Conservation (phyloP, 345 rosid genomes). For the Rhizophora apiculata region DNA sequence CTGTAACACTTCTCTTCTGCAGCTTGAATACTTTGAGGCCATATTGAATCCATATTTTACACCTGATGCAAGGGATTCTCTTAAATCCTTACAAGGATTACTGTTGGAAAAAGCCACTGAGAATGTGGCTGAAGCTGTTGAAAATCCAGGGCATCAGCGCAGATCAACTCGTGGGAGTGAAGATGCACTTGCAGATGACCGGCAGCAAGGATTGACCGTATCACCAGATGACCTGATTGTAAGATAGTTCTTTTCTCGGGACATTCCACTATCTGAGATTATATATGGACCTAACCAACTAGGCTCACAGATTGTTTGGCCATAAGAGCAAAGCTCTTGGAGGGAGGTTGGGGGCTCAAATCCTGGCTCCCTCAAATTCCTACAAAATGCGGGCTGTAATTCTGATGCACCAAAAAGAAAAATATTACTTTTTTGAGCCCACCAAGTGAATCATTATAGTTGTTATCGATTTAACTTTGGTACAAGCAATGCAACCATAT, state of each 20-base stretch:
- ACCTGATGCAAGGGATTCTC: conserved; percentile 70
- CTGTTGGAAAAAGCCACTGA: conserved; percentile 87
- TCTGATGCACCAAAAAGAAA: background rate
- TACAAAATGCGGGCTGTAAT: background rate
- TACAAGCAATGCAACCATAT: background rate
- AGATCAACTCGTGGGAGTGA: conserved; percentile 94
- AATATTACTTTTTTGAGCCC: background rate
- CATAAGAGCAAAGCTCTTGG: too few relatives aligned
- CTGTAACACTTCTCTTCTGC: conserved; percentile 30
- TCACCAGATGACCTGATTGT: conserved; percentile 95
- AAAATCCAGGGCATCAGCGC: conserved; percentile 68
- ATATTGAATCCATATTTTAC: conserved; percentile 77
- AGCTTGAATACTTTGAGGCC: conserved; percentile 95
- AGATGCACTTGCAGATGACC: conserved; percentile 78
- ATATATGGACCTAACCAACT: background rate
- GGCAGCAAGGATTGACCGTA: conserved; percentile 59
- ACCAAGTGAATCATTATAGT: background rate
- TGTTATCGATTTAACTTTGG: too few relatives aligned
- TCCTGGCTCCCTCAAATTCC: background rate
- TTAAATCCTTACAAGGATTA: conserved; percentile 79
- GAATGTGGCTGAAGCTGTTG: conserved; percentile 59
- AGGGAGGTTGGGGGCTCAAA: too few relatives aligned
- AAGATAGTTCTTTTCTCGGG: conserved; percentile 26
- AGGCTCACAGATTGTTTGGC: too few relatives aligned
- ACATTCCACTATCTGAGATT: background rate